phyloP scores from a whole-genome alignment of 2,329 filamentous ascomycete species.

The Thermothelomyces thermophilus region DNA sequence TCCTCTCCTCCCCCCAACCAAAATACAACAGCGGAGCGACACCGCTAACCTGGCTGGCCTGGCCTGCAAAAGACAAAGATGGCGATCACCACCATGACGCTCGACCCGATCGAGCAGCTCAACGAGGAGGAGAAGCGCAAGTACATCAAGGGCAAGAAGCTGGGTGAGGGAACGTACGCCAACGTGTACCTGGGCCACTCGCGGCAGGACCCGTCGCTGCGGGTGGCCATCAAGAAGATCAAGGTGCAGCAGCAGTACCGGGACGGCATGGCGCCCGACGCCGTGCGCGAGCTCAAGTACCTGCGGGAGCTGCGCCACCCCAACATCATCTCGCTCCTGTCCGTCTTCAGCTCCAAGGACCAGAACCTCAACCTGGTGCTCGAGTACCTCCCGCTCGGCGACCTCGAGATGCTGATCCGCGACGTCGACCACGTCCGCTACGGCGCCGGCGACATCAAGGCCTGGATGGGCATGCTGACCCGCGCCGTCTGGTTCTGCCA shows the following conservation, averaged over 20 bases:
- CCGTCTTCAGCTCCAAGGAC: slow-evolving; percentile 92
- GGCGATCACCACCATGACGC: slow-evolving; percentile 30
- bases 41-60: no score
- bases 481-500: slow-evolving; percentile 96
- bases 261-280: slow-evolving; percentile 89
- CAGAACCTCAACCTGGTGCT: slow-evolving; percentile 95
- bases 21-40: no score
- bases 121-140: slow-evolving; percentile 78
- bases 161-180: slow-evolving; percentile 95
- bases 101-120: slow-evolving; percentile 69
- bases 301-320: slow-evolving; percentile 90
- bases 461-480: slow-evolving; percentile 97
- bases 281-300: slow-evolving; percentile 91
- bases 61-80: no score
- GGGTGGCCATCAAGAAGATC: slow-evolving; percentile 92
- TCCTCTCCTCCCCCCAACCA: no score
- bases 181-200: slow-evolving; percentile 88
- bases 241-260: slow-evolving; percentile 79
- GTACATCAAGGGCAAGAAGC: slow-evolving; percentile 86
- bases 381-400: slow-evolving; percentile 87
- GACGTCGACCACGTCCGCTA: slow-evolving; percentile 74
- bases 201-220: slow-evolving; percentile 60
- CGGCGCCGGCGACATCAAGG: slow-evolving; percentile 84
- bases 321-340: slow-evolving; percentile 88
- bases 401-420: slow-evolving; percentile 89